Evolutionary conservation across 345 rosid species (phyloP), one percentile per base, ranked within the genome.

Genomic region (Eucalyptus globulus): DNA sequence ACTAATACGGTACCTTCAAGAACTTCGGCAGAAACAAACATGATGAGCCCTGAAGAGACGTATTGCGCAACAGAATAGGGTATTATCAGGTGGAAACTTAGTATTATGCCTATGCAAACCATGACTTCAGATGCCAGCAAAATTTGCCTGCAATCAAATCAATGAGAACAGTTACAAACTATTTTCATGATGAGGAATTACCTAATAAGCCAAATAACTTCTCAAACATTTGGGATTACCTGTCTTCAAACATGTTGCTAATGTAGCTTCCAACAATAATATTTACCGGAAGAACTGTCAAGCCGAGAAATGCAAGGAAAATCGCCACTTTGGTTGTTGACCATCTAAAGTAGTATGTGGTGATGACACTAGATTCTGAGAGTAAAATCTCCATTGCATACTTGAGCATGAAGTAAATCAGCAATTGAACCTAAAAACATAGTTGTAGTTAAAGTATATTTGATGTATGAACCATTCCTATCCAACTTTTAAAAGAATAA

Each of bases 221-320:
- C 29, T 50, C 21, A n/a, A 26, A 62, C 22, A 9, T 43, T 40
- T 53, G 45, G 34, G 87, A 88, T 92, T 94, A 96, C 99, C 99
- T 96, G 93, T 98, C 99, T 93, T 98, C 97, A 91, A 98, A 98
- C 97, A 98, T 98, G 91, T 98, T 98, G 94, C 98, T 97, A 87
- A 98, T 94, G 92, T 96, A 98, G 95, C 96, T 96, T 65, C 99
- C 99, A 11, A 98, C 99, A 54, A 96, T 54, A 87, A 98, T 92
- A 92, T 98, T 98, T 87, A 98, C 93, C 1, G 99, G 99, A 91
- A 98, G 97, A 91, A 98, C 99, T 1, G 98, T 98, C 76, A 98
- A 94, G 91, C 99, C 99, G 87, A 98, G 94, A 88, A 95, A 95
- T 6, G 99, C 99, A n/a, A 98, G 95, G 91, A 98, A 98, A 87